Percentiles rank a stretch among this genome's conserved stretches.
These are phyloP conservation scores for Centaurea solstitialis DNA, from an alignment of 129 eudicot species.

Conservation along the genomic window DNA sequence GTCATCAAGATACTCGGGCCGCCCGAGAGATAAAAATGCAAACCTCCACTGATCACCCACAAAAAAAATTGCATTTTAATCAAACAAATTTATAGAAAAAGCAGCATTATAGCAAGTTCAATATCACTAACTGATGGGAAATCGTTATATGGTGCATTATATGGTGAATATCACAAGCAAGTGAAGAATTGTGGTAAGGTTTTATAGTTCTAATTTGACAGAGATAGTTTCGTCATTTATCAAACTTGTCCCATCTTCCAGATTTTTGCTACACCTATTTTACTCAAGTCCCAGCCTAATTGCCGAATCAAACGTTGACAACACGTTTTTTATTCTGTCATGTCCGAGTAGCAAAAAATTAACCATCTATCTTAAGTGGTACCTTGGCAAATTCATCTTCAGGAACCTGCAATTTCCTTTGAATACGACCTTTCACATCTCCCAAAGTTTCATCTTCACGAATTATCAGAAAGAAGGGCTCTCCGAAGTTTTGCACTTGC, in stretches of 20 bases:
- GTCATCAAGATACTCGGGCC: conserved; percentile 90
- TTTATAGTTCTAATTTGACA: no score
- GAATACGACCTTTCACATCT: conserved; percentile 77
- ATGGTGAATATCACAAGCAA: neutral
- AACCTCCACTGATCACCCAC: conserved; percentile 74
- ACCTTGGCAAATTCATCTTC: conserved; percentile 95
- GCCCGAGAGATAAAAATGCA: conserved; percentile 78
- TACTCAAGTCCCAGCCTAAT: neutral
- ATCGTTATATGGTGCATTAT: neutral
- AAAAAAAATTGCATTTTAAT: neutral
- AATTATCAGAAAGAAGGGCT: conserved; percentile 84
- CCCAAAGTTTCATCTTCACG: conserved; percentile 86
- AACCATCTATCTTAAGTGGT: conserved; percentile 5
- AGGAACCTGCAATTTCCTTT: conserved; percentile 83
- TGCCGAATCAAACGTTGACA: neutral
- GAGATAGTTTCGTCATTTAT: neutral
- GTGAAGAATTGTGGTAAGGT: neutral
- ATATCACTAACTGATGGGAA: neutral
- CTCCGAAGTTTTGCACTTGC: conserved; percentile 94
- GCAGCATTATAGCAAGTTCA: neutral
- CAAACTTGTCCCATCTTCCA: neutral
- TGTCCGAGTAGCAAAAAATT: neutral
- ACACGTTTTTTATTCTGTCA: neutral
- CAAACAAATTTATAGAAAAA: neutral
- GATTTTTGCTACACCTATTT: neutral